phyloP scores from a whole-genome alignment of 371 early-diverging fungal species.

The Blastocladiella emersonii region DNA sequence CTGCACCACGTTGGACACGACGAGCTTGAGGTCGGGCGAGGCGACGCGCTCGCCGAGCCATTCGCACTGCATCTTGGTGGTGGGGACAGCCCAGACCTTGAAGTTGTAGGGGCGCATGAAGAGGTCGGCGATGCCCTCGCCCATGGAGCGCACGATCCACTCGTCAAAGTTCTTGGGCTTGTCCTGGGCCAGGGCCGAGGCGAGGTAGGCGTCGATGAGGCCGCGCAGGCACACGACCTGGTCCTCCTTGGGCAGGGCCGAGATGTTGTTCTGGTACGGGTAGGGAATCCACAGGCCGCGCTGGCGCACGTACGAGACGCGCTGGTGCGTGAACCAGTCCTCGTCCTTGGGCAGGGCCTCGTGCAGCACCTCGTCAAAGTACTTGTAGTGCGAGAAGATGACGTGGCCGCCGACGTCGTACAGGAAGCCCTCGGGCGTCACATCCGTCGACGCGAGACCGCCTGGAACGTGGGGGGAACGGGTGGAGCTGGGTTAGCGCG shows the following conservation, averaged over 20 bases:
- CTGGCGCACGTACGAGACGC: constrained; percentile 18
- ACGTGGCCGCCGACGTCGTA: constrained; percentile 22
- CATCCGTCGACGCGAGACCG: constrained; percentile 20
- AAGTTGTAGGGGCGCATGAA: constrained; percentile 23
- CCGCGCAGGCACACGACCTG: constrained; percentile 16
- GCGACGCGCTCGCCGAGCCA: constrained; percentile 22
- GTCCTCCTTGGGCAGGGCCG: constrained; percentile 18
- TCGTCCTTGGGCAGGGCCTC: constrained; percentile 14
- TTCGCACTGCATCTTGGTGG: constrained; percentile 12
- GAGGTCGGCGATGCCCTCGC: constrained; percentile 18
- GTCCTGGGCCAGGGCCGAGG: constrained; percentile 3
- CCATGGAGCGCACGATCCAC: constrained; percentile 20
- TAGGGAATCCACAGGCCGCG: constrained; percentile 17
- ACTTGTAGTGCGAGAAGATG: constrained; percentile 19
- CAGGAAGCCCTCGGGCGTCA: constrained; percentile 17
- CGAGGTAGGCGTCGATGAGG: constrained; percentile 15
- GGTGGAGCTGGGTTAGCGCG: too few relatives aligned
- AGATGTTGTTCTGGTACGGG: constrained; percentile 21
- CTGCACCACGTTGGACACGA: constrained; percentile 12
- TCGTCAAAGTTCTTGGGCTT: constrained; percentile 17
- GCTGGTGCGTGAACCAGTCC: constrained; percentile 18
- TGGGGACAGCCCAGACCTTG: constrained; percentile 19
- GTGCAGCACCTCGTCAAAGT: constrained; percentile 16
- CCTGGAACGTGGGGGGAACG: too few relatives aligned
- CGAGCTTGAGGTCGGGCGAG: constrained; percentile 15